Percentiles rank a stretch among this genome's conserved stretches.
phyloP scores from a whole-genome alignment of 345 rosid species.

The Acer campestre region DNA sequence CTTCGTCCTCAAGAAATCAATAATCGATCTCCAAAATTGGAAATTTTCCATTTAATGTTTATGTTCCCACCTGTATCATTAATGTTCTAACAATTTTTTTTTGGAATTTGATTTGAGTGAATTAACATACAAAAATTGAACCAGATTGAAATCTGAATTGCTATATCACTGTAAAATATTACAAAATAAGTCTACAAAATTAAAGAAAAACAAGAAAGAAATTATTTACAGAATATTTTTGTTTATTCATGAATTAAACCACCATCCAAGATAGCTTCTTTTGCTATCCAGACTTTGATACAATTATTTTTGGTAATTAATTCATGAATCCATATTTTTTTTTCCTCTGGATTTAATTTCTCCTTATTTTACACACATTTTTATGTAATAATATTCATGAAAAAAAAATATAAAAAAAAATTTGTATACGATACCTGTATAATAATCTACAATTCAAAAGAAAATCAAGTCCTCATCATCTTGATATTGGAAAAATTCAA shows the following conservation, averaged over 20 bases:
- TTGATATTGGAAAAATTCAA: not conserved
- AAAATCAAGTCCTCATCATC: not conserved
- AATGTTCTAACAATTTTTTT: not conserved
- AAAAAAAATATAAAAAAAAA: not conserved
- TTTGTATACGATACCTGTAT: slow-evolving; percentile 21
- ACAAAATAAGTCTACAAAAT: not conserved
- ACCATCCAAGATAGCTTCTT: slow-evolving; percentile 13
- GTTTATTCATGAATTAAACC: slow-evolving; percentile 17
- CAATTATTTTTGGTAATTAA: slow-evolving; percentile 13
- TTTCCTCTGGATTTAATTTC: slow-evolving; percentile 1
- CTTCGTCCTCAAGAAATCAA: slow-evolving; percentile 5
- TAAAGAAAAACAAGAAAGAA: not conserved
- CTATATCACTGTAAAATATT: not conserved
- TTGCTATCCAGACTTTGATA: slow-evolving; percentile 21
- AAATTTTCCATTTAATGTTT: not conserved
- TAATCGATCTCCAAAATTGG: not conserved
- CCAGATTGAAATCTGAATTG: not conserved
- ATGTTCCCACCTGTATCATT: not conserved
- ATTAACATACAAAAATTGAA: not conserved
- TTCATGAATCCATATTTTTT: slow-evolving; percentile 15
- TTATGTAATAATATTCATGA: not conserved
- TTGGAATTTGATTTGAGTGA: not conserved
- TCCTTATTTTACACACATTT: slow-evolving; percentile 23
- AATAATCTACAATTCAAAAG: slow-evolving; percentile 23
- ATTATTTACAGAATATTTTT: not conserved